These are phyloP conservation scores for Fusarium sp. DNA, from an alignment of 2,329 filamentous ascomycete species.

Conservation along the genomic window DNA sequence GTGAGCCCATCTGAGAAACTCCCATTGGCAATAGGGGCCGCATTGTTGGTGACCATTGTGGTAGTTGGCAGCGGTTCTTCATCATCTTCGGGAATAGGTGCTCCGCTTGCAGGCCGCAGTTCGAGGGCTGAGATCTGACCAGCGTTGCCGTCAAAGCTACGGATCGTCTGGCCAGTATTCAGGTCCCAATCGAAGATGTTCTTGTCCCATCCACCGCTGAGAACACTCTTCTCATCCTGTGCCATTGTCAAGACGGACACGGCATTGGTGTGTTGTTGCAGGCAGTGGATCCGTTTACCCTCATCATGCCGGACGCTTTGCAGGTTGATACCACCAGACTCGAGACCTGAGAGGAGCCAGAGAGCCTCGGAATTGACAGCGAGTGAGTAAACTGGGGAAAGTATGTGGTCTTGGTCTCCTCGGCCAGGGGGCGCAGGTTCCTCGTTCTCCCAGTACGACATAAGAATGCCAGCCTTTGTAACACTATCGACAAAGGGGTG, in stretches of 20 bases:
- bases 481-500: constrained; percentile 99
- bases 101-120: constrained; percentile 79
- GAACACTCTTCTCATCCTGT: constrained; percentile 85
- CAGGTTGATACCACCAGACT: constrained; percentile 92
- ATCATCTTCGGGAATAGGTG: constrained; percentile 81
- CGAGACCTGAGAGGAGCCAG: constrained; percentile 91
- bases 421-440: constrained; percentile 68
- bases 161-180: constrained; percentile 82
- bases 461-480: constrained; percentile 90
- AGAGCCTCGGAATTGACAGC: constrained; percentile 90
- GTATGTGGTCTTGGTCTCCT: constrained; percentile 68
- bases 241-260: constrained; percentile 88
- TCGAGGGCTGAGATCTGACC: constrained; percentile 92
- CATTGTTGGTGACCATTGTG: constrained; percentile 83
- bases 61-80: constrained; percentile 70
- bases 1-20: constrained; percentile 47
- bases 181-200: constrained; percentile 94
- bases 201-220: constrained; percentile 98
- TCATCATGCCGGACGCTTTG: constrained; percentile 95
- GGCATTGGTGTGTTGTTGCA: constrained; percentile 88
- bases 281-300: constrained; percentile 85
- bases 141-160: constrained; percentile 81
- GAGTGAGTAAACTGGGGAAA: constrained; percentile 95
- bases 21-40: constrained; percentile 69
- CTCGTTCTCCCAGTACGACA: constrained; percentile 99